A percentile compares a stretch with the other conserved stretches of the same genome.
These are phyloP conservation scores for Camellia oleifera DNA, from an alignment of 179 eudicot species.

Conservation along the genomic window DNA sequence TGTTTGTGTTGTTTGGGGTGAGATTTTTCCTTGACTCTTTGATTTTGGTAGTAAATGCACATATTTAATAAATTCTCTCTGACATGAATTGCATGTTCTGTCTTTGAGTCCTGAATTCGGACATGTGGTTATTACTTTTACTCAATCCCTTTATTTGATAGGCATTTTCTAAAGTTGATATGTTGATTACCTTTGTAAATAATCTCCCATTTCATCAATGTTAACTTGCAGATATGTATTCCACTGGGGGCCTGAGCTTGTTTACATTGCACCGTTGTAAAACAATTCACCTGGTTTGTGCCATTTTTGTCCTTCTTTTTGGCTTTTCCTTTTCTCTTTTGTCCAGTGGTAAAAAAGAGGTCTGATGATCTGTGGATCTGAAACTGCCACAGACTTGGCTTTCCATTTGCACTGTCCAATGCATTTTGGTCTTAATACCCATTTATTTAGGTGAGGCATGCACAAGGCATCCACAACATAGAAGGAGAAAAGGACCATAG, in stretches of 20 bases:
- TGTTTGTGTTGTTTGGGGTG: neutral
- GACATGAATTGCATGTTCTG: neutral
- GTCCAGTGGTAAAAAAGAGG: neutral
- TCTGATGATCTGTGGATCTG: neutral
- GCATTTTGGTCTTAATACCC: neutral
- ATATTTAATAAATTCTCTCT: neutral
- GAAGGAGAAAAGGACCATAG: slow-evolving; percentile 62
- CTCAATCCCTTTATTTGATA: neutral
- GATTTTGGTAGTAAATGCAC: neutral
- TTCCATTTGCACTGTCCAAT: neutral
- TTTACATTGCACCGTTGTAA: slow-evolving; percentile 76
- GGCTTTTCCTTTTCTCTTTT: neutral
- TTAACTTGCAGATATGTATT: slow-evolving; percentile 56
- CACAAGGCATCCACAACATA: slow-evolving; percentile 93
- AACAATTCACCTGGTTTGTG: slow-evolving; percentile 76
- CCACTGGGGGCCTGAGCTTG: slow-evolving; percentile 42
- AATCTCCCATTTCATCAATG: neutral
- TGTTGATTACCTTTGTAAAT: neutral
- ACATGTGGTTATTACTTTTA: neutral
- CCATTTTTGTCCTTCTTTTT: neutral
- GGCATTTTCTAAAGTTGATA: neutral
- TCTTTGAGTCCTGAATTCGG: neutral
- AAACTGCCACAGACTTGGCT: neutral
- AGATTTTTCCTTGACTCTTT: neutral
- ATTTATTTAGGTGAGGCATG: slow-evolving; percentile 76